Conservation (phyloP, 2,329 filamentous ascomycete species). For the Botrytis deweyae region DNA sequence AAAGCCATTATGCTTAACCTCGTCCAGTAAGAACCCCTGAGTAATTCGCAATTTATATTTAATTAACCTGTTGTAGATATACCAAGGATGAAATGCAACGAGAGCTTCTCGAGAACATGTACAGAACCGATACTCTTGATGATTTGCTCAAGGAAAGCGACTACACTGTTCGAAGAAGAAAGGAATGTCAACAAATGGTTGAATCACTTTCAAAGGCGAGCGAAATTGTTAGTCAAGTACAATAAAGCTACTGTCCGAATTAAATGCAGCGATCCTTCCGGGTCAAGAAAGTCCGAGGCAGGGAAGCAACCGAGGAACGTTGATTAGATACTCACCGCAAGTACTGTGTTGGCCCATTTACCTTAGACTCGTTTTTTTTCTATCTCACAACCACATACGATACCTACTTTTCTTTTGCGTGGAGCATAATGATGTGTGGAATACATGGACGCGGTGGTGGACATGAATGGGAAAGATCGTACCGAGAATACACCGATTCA, state of each 20-base stretch:
- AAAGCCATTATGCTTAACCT: slow-evolving; percentile 99
- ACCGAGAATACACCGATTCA: slow-evolving; percentile 10
- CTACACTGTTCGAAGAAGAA: slow-evolving; percentile 89
- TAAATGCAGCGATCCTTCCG: slow-evolving; percentile 26
- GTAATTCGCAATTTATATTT: background rate
- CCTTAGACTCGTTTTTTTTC: slow-evolving; percentile 27
- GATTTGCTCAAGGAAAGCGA: slow-evolving; percentile 97
- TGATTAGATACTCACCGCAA: slow-evolving; percentile 28
- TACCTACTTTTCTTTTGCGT: slow-evolving; percentile 32
- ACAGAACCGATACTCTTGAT: slow-evolving; percentile 84
- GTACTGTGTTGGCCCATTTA: slow-evolving; percentile 25
- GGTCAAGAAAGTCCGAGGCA: slow-evolving; percentile 21
- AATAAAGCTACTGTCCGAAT: slow-evolving; percentile 33
- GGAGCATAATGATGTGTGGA: slow-evolving; percentile 32
- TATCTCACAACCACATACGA: slow-evolving; percentile 32
- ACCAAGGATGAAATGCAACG: slow-evolving; percentile 99
- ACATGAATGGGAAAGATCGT: slow-evolving; percentile 21
- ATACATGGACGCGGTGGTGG: slow-evolving; percentile 25
- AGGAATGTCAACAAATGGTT: slow-evolving; percentile 99
- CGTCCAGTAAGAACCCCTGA: slow-evolving; percentile 69
- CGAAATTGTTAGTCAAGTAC: slow-evolving; percentile 87
- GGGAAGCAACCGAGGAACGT: slow-evolving; percentile 23
- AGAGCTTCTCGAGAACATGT: slow-evolving; percentile 96
- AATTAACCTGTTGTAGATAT: slow-evolving; percentile 54
- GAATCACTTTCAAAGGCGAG: slow-evolving; percentile 85